Evolutionary conservation across 2,329 filamentous ascomycete genomes (phyloP), one percentile per base, ranked within the genome.

Genomic region (Botrytis galanthina): DNA sequence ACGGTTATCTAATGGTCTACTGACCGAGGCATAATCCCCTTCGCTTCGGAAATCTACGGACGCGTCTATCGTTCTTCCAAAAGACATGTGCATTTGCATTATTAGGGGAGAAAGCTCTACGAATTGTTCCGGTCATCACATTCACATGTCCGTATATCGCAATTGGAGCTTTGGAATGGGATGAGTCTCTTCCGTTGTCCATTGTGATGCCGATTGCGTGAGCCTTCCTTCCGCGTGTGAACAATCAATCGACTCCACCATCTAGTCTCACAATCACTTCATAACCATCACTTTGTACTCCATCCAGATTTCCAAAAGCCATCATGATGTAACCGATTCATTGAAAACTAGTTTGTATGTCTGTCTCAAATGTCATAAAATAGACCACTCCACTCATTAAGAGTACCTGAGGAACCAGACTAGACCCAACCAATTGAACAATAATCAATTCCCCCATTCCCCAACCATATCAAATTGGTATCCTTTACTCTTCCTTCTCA

Each of bases 401-500:
- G 51, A 70, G 68, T 61, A 44, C 35, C 26, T 66, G 60, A 71
- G 32, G 18, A 39, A 63, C 59, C n/a, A 63, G 62, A 69, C 74
- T 76, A 76, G 76, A 77, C 74, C 74, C 76, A 61, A 73, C 44
- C 64, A 73, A 48, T 59, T 35, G 51, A 73, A 57, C 71, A 73
- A 73, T 66, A 73, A 73, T 59, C 67, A 63, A 72, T 70, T 20
- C 35, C 46, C 64, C 54, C 39, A 74, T 73, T 74, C 71, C 76
- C 74, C 76, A 75, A 76, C 77, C 74, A 74, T 77, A 37, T 54
- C 70, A 73, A 71, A 71, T 74, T 73, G 75, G 70, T 75, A 64
- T 66, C 57, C 70, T 70, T 78, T 76, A 81, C 74, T 83, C 83
- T 78, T 85, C 84, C 81, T 84, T 83, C 78, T 84, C 85, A 71